A percentile compares a stretch with the other conserved stretches of the same genome.
Conservation (phyloP, 129 eudicot genomes). For the Sambucus nigra region DNA sequence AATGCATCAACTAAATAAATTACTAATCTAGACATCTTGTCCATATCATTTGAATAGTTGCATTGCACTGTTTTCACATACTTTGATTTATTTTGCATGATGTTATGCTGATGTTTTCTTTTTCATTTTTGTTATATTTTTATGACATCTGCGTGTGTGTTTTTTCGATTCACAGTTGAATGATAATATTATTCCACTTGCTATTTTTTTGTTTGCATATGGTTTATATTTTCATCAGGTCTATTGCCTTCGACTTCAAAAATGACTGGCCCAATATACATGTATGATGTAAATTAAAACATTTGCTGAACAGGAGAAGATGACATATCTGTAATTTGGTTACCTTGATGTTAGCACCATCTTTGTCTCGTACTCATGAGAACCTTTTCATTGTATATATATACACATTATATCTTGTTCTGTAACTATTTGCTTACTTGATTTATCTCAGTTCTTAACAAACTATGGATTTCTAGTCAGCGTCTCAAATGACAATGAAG, state of each 20-base stretch:
- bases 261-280: not conserved
- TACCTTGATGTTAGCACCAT: not conserved
- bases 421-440: constrained; percentile 5
- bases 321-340: not conserved
- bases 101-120: not conserved
- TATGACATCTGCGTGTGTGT: not conserved
- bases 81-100: not conserved
- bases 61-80: not conserved
- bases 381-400: not conserved
- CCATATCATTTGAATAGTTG: not conserved
- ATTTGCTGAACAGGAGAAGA: not conserved
- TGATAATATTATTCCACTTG: not conserved
- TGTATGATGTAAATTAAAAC: not conserved
- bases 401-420: not conserved
- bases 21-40: not conserved
- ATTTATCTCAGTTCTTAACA: constrained; percentile 59
- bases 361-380: not conserved
- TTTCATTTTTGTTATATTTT: not conserved
- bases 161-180: too few species aligned
- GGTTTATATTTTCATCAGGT: not conserved
- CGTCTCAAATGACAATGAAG: constrained; percentile 66
- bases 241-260: not conserved
- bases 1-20: not conserved
- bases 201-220: not conserved
- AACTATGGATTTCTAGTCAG: constrained; percentile 84